A percentile compares a stretch with the other conserved stretches of the same genome.
Conservation (phyloP, 2,329 filamentous ascomycete genomes). For the Phyllosticta citribraziliensis region DNA sequence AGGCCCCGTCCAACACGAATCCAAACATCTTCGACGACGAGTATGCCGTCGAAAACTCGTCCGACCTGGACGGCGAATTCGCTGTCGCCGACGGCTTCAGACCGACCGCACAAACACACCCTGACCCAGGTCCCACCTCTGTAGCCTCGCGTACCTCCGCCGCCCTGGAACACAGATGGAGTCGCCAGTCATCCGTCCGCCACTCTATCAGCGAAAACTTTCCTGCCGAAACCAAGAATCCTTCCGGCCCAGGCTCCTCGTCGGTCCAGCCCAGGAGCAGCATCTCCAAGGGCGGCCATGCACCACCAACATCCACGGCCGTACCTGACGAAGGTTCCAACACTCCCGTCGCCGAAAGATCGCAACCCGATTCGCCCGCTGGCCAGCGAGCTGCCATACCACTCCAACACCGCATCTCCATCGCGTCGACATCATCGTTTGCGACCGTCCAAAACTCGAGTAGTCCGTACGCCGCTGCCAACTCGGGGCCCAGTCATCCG, state of each 20-base stretch:
- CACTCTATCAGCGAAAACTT: slow-evolving; percentile 8
- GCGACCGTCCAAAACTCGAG: slow-evolving; percentile 37
- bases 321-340: slow-evolving; percentile 15
- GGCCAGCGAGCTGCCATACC: background rate
- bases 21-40: slow-evolving; percentile 41
- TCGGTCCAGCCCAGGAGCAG: slow-evolving; percentile 22
- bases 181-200: slow-evolving; percentile 15
- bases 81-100: slow-evolving; percentile 38
- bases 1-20: slow-evolving; percentile 20
- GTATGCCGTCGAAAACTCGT: slow-evolving; percentile 31
- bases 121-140: slow-evolving; percentile 11
- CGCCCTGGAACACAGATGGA: slow-evolving; percentile 7
- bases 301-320: slow-evolving; percentile 13
- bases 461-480: slow-evolving; percentile 59
- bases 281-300: slow-evolving; percentile 24
- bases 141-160: slow-evolving; percentile 1
- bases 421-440: slow-evolving; percentile 33
- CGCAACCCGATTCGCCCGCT: slow-evolving; percentile 18
- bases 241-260: background rate
- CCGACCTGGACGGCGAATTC: slow-evolving; percentile 32
- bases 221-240: slow-evolving; percentile 1
- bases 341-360: slow-evolving; percentile 13
- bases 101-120: slow-evolving; percentile 20
- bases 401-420: slow-evolving; percentile 25
- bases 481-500: slow-evolving; percentile 63